These are phyloP conservation scores for Groenewaldozyma salmanticensis DNA, from an alignment of 805 yeast genomes.

Conservation along the genomic window DNA sequence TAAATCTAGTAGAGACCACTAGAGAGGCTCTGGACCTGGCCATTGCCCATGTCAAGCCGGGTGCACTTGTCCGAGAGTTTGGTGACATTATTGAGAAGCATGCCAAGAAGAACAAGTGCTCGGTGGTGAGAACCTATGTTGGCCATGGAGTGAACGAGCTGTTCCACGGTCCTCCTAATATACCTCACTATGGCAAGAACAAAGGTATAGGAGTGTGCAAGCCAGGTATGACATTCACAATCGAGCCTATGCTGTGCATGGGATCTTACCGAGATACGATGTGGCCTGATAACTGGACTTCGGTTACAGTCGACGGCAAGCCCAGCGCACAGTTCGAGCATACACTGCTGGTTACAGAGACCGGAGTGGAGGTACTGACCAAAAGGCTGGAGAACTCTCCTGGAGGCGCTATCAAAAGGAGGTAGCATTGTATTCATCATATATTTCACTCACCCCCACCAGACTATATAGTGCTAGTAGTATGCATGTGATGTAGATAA, in stretches of 20 bases:
- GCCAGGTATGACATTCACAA: conserved; percentile 94
- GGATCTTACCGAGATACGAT: conserved; percentile 71
- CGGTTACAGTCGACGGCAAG: conserved; percentile 80
- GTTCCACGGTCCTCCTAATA: conserved; percentile 87
- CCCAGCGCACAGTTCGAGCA: conserved; percentile 90
- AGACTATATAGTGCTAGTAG: too few species aligned
- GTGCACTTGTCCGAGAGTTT: conserved; percentile 72
- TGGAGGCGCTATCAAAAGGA: conserved; percentile 49
- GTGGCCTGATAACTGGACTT: conserved; percentile 99
- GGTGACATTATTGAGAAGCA: conserved; percentile 85
- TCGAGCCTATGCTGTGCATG: conserved; percentile 91
- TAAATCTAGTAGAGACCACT: conserved; percentile 83
- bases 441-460: too few species aligned
- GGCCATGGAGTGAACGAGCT: conserved; percentile 87
- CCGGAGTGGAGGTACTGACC: conserved; percentile 83
- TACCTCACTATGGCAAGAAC: conserved; percentile 91
- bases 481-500: too few species aligned
- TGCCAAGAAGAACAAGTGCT: conserved; percentile 66
- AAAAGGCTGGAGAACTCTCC: conserved; percentile 75
- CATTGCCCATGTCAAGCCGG: conserved; percentile 81
- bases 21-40: conserved; percentile 82
- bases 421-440: too few species aligned
- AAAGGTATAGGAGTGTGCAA: conserved; percentile 90
- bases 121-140: conserved; percentile 82
- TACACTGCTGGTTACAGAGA: conserved; percentile 83